Evolutionary conservation across 1,284 basidiomycete species (phyloP).

Genomic region (Marasmius fiardii): DNA sequence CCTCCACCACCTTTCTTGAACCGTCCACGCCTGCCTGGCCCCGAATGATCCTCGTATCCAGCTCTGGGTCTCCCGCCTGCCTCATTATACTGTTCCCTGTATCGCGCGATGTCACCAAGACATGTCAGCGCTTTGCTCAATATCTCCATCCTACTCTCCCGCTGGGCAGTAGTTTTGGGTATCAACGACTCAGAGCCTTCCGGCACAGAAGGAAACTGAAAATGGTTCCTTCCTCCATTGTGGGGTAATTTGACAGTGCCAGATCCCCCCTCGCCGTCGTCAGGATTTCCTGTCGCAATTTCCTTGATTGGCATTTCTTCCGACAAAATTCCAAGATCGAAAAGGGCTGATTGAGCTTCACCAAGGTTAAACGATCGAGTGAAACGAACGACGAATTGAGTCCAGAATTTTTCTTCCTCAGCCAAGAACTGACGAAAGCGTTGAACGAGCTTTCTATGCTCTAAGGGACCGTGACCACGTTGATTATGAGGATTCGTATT

Average conservation of each 20-base stretch:
- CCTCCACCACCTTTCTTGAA: slow-evolving; percentile 42
- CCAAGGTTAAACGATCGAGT: slow-evolving; percentile 64
- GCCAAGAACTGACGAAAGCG: slow-evolving; percentile 85
- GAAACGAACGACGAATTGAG: slow-evolving; percentile 68
- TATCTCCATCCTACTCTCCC: slow-evolving; percentile 61
- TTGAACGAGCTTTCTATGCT: slow-evolving; percentile 82
- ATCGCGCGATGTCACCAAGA: slow-evolving; percentile 91
- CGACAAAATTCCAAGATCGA: slow-evolving; percentile 51
- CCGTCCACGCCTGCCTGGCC: slow-evolving; percentile 31
- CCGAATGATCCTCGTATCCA: slow-evolving; percentile 55
- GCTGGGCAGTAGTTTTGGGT: slow-evolving; percentile 48
- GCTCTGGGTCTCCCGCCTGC: slow-evolving; percentile 59
- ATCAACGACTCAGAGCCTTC: slow-evolving; percentile 33
- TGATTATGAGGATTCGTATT: slow-evolving; percentile 19
- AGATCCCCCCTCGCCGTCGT: slow-evolving; percentile 28
- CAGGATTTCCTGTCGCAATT: not conserved
- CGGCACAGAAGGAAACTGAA: slow-evolving; percentile 52
- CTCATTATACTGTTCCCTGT: slow-evolving; percentile 88
- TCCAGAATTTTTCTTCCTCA: slow-evolving; percentile 89
- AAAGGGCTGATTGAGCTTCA: slow-evolving; percentile 55
- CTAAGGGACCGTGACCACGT: slow-evolving; percentile 57
- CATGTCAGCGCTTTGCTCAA: slow-evolving; percentile 89
- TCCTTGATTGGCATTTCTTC: slow-evolving; percentile 18
- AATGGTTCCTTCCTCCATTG: slow-evolving; percentile 40
- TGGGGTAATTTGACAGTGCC: slow-evolving; percentile 17